Conservation (phyloP, 108 stramenopile genomes). For the Skeletonema menzelii region DNA sequence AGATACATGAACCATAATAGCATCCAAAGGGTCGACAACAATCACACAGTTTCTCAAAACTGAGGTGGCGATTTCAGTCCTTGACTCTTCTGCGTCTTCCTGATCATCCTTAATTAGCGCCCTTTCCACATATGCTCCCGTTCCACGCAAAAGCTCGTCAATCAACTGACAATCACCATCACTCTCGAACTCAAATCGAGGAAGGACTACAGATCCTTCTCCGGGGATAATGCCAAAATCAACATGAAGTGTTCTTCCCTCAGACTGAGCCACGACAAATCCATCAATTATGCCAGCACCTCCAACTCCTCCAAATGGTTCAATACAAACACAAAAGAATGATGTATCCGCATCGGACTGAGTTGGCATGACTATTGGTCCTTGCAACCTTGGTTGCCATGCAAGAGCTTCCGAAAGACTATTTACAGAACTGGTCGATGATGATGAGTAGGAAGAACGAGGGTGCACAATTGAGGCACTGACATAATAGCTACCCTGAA, state of each 20-base stretch:
- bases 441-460: background rate
- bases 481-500: constrained; percentile 33
- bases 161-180: constrained; percentile 49
- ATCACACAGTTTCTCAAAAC: constrained; percentile 26
- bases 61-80: background rate
- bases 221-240: constrained; percentile 66
- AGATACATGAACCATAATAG: constrained; percentile 61
- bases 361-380: constrained; percentile 19
- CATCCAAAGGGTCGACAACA: constrained; percentile 68
- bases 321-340: constrained; percentile 16
- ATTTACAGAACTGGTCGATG: background rate
- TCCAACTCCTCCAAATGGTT: constrained; percentile 49
- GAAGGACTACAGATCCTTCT: constrained; percentile 45
- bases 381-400: constrained; percentile 41
- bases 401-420: constrained; percentile 23
- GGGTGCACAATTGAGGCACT: constrained; percentile 29
- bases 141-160: constrained; percentile 49
- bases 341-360: constrained; percentile 12
- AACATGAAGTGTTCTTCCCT: constrained; percentile 26
- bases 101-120: constrained; percentile 41
- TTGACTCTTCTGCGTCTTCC: background rate
- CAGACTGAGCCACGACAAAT: constrained; percentile 52
- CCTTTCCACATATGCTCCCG: constrained; percentile 52
- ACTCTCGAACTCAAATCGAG: constrained; percentile 69
- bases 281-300: constrained; percentile 54